A percentile compares a stretch with the other conserved stretches of the same genome.
These are phyloP conservation scores for Pyrenula aspistea DNA, from an alignment of 495 filamentous ascomycete genomes.

Conservation along the genomic window DNA sequence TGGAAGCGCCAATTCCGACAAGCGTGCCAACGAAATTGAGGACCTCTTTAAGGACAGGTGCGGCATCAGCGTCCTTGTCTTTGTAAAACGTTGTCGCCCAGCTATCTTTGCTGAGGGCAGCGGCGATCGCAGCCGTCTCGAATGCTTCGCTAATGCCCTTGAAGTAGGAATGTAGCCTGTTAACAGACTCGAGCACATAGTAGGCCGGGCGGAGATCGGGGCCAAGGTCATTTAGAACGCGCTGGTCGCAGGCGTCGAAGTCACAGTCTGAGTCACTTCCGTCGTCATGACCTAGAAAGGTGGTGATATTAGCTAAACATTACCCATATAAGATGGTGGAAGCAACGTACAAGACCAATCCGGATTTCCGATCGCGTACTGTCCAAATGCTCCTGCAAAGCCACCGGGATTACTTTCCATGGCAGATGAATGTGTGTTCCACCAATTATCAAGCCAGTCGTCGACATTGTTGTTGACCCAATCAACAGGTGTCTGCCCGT, in stretches of 20 bases:
- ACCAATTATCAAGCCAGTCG: constrained; percentile 16
- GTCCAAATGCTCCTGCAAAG: constrained; percentile 13
- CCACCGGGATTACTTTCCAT: constrained; percentile 9
- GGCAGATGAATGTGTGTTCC: constrained; percentile 4
- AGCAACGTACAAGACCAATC: constrained; percentile 10
- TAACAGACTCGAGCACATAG: constrained; percentile 14
- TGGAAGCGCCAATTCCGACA: constrained; percentile 12
- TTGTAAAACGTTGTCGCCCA: constrained; percentile 15
- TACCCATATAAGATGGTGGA: too few relatives aligned
- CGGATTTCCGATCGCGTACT: constrained; percentile 16
- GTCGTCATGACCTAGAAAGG: constrained; percentile 9
- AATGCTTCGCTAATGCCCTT: constrained; percentile 13
- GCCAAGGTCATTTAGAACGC: constrained; percentile 10
- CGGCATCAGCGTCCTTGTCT: constrained; percentile 15
- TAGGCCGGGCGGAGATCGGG: constrained; percentile 11
- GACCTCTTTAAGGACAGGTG: constrained; percentile 7
- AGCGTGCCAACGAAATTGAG: constrained; percentile 6
- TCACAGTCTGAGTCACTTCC: constrained; percentile 13
- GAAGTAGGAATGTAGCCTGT: constrained; percentile 14
- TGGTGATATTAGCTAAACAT: too few relatives aligned
- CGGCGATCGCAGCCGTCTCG: constrained; percentile 11
- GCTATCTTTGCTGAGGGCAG: constrained; percentile 13
- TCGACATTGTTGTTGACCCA: constrained; percentile 11
- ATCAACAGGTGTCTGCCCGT: constrained; percentile 7
- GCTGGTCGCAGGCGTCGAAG: constrained; percentile 12